Conservation (phyloP, 306 rosid genomes). For the Quillaja saponaria region DNA sequence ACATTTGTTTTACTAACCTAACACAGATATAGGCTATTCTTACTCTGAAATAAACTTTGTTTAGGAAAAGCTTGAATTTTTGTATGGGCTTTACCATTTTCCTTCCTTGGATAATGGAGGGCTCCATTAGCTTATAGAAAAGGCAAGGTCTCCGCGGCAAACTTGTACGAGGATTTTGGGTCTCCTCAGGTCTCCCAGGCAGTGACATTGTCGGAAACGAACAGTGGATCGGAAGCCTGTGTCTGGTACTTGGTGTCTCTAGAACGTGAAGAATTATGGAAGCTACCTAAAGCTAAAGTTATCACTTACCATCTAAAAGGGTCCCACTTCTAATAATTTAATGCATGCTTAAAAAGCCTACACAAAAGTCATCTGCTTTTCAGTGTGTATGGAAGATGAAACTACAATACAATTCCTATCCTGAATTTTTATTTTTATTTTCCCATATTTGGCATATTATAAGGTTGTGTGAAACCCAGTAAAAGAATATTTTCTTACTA, state of each 20-base stretch:
- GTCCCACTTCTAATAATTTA: neutral
- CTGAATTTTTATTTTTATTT: too few species aligned
- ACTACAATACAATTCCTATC: too few species aligned
- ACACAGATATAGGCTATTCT: neutral
- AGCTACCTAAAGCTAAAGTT: too few species aligned
- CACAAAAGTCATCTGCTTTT: too few species aligned
- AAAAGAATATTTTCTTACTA: too few species aligned
- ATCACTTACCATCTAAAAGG: neutral
- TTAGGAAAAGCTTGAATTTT: neutral
- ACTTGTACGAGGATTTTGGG: neutral
- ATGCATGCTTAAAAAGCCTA: too few species aligned
- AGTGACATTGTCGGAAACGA: neutral
- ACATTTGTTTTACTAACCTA: neutral
- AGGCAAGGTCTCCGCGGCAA: constrained; percentile 2
- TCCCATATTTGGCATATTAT: too few species aligned
- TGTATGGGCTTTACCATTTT: constrained; percentile 9
- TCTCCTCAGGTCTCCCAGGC: neutral
- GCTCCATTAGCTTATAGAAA: constrained; percentile 24
- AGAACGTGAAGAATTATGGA: neutral
- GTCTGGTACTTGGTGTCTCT: neutral
- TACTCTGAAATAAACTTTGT: too few species aligned
- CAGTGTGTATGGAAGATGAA: too few species aligned
- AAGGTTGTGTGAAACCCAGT: too few species aligned
- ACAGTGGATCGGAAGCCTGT: too few species aligned
- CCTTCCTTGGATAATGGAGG: constrained; percentile 17